Percentiles rank a stretch among this genome's conserved stretches.
phyloP scores from a whole-genome alignment of 352 stramenopile species.

The Pythium dissotocum region DNA sequence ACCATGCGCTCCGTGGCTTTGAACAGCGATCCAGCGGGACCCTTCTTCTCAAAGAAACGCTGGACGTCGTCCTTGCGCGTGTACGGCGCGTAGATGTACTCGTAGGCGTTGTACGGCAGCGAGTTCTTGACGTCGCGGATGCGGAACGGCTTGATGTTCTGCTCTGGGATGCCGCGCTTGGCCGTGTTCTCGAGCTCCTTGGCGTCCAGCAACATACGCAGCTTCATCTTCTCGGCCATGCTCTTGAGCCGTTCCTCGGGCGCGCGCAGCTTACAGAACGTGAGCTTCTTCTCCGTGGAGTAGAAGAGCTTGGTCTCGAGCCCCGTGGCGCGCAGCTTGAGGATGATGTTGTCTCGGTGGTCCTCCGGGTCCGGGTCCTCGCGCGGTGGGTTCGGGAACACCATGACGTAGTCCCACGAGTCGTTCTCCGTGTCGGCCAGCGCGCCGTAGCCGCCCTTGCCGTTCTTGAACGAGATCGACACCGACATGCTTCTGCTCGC shows the following conservation, averaged over 20 bases:
- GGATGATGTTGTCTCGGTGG: conserved; percentile 79
- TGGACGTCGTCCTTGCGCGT: conserved; percentile 68
- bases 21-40: conserved; percentile 65
- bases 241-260: conserved; percentile 71
- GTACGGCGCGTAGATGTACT: conserved; percentile 87
- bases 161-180: conserved; percentile 64
- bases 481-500: conserved; percentile 21
- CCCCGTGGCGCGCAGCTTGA: conserved; percentile 55
- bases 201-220: conserved; percentile 75
- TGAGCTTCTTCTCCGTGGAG: conserved; percentile 60
- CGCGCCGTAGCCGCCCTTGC: conserved; percentile 71
- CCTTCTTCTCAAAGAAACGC: conserved; percentile 67
- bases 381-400: conserved; percentile 76
- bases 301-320: conserved; percentile 79
- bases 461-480: conserved; percentile 1
- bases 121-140: conserved; percentile 79
- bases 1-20: conserved; percentile 72
- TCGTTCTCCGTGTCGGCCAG: conserved; percentile 86
- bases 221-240: conserved; percentile 68
- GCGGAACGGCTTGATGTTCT: conserved; percentile 77
- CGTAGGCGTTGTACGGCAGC: conserved; percentile 76
- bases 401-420: conserved; percentile 83
- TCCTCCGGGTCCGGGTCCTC: conserved; percentile 58
- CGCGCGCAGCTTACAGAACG: conserved; percentile 84
- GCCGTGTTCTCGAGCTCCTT: conserved; percentile 61